These are phyloP conservation scores for Apophysomyces variabilis DNA, from an alignment of 371 early-diverging fungal genomes.

Conservation along the genomic window DNA sequence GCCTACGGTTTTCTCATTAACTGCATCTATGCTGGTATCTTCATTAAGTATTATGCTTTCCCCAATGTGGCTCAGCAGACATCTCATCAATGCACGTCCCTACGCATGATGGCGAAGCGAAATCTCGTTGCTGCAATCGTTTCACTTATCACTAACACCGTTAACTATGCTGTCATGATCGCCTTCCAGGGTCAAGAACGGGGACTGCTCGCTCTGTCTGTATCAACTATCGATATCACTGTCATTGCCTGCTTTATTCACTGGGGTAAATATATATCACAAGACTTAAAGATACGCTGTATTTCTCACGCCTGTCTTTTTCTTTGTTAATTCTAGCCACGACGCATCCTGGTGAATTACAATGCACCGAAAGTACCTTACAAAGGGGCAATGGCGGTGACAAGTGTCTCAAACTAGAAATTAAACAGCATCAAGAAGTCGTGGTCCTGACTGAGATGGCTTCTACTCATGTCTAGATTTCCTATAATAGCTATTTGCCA, in stretches of 20 bases:
- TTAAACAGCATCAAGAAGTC: conserved; percentile 45
- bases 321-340: conserved; percentile 18
- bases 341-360: conserved; percentile 27
- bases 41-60: conserved; percentile 38
- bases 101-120: conserved; percentile 48
- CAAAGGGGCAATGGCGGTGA: conserved; percentile 19
- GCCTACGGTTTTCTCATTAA: conserved; percentile 47
- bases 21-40: conserved; percentile 40
- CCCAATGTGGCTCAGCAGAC: conserved; percentile 33
- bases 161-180: conserved; percentile 44
- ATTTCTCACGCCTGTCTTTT: background rate
- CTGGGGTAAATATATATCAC: conserved; percentile 25
- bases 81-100: conserved; percentile 26
- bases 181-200: conserved; percentile 32
- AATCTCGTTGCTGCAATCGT: conserved; percentile 40
- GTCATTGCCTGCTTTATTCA: conserved; percentile 23
- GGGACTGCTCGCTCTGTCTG: conserved; percentile 28
- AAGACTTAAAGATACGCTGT: background rate
- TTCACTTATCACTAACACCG: conserved; percentile 35
- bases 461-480: conserved; percentile 6
- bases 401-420: conserved; percentile 33
- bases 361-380: conserved; percentile 18
- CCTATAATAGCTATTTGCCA: background rate
- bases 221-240: conserved; percentile 25
- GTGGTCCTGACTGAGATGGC: conserved; percentile 34